Percentiles rank a stretch among this genome's conserved stretches.
phyloP scores from a whole-genome alignment of 306 rosid genomes.

The Rosa persica region DNA sequence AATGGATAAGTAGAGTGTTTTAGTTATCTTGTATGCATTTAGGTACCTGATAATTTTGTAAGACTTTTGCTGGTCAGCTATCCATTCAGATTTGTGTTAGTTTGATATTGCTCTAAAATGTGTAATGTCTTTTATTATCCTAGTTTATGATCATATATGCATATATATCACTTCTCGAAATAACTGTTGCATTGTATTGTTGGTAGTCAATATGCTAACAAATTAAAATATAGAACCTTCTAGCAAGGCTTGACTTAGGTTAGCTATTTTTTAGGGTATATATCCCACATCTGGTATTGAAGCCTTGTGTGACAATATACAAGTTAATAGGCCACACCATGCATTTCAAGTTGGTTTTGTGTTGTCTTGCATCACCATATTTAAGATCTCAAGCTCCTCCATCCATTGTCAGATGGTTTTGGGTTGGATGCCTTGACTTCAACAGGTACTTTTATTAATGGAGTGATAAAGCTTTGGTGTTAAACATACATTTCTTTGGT shows the following conservation, averaged over 20 bases:
- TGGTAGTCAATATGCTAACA: neutral
- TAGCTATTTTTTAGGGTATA: neutral
- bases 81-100: neutral
- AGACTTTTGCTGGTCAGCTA: neutral
- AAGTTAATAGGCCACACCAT: neutral
- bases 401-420: neutral
- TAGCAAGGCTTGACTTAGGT: neutral
- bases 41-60: neutral
- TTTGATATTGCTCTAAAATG: neutral
- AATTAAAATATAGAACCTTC: neutral
- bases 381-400: neutral
- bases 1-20: neutral
- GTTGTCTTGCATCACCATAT: neutral
- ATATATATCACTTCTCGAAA: neutral
- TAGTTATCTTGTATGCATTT: neutral
- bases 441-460: neutral
- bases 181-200: neutral
- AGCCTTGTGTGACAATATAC: neutral
- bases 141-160: neutral
- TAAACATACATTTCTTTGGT: neutral
- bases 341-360: neutral
- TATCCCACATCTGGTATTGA: neutral
- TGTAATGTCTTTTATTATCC: neutral
- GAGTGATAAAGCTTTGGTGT: neutral
- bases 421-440: neutral